Percentiles rank a stretch among this genome's conserved stretches.
Conservation (phyloP, 2,329 filamentous ascomycete species). For the Lasiodiplodia citricola region DNA sequence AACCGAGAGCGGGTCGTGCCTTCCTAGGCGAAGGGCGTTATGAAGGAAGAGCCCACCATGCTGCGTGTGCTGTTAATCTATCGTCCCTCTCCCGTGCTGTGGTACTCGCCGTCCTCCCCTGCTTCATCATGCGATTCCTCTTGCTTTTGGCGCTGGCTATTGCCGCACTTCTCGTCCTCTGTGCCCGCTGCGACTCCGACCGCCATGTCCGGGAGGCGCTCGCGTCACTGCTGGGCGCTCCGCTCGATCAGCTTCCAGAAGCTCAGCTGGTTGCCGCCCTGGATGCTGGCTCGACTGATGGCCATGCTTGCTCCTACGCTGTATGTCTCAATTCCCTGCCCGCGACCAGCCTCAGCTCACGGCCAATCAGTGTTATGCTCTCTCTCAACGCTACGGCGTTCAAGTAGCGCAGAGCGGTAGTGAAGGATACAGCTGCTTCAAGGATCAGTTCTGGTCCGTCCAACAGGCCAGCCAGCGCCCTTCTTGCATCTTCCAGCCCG, state of each 20-base stretch:
- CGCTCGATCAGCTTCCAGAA: constrained; percentile 28
- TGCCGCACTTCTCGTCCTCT: constrained; percentile 11
- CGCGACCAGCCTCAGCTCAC: not conserved
- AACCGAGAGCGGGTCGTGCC: not conserved
- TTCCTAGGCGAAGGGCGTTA: not conserved
- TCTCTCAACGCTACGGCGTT: constrained; percentile 33
- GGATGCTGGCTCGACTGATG: not conserved
- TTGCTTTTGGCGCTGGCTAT: constrained; percentile 20
- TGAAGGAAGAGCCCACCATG: constrained; percentile 8
- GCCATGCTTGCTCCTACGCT: constrained; percentile 30
- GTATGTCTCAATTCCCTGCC: constrained; percentile 28
- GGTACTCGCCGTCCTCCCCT: constrained; percentile 15
- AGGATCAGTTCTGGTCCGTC: constrained; percentile 35
- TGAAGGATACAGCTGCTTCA: constrained; percentile 33
- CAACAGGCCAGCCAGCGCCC: constrained; percentile 37
- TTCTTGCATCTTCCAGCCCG: constrained; percentile 36
- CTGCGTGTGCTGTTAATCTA: constrained; percentile 3
- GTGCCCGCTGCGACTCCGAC: constrained; percentile 24
- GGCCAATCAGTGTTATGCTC: constrained; percentile 32
- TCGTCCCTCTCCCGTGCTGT: not conserved
- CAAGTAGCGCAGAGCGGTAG: constrained; percentile 30
- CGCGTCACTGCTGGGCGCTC: constrained; percentile 29
- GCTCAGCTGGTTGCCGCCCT: constrained; percentile 9
- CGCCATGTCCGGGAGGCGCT: constrained; percentile 28
- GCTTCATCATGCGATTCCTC: constrained; percentile 21